phyloP scores from a whole-genome alignment of 352 stramenopile genomes.

The Plasmopara viticola region DNA sequence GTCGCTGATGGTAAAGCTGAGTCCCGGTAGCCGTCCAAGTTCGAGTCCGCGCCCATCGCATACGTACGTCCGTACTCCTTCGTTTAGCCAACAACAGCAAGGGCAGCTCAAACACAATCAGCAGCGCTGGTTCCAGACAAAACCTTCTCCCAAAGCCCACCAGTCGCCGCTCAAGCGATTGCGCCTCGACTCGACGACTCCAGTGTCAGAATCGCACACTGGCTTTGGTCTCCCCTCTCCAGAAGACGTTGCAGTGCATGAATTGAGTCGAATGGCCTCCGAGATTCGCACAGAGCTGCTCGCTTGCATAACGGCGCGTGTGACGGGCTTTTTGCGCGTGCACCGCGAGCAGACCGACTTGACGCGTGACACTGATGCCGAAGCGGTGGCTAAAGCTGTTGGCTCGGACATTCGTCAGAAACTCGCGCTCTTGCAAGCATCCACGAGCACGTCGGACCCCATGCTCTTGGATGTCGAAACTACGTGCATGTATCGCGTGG shows the following conservation, averaged over 20 bases:
- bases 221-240: slow-evolving; percentile 17
- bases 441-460: slow-evolving; percentile 14
- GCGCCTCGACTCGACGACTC: slow-evolving; percentile 19
- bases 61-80: slow-evolving; percentile 22
- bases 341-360: slow-evolving; percentile 29
- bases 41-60: slow-evolving; percentile 22
- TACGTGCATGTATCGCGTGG: slow-evolving; percentile 74
- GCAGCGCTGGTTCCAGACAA: slow-evolving; percentile 21
- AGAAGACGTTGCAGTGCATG: slow-evolving; percentile 50
- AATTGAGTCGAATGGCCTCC: slow-evolving; percentile 51
- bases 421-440: slow-evolving; percentile 40
- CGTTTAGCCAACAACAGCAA: slow-evolving; percentile 21
- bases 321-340: slow-evolving; percentile 57
- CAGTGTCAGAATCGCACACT: slow-evolving; percentile 7
- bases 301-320: slow-evolving; percentile 56
- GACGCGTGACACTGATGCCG: slow-evolving; percentile 26
- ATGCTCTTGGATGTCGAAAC: slow-evolving; percentile 51
- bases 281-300: slow-evolving; percentile 60
- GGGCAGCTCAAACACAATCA: slow-evolving; percentile 19
- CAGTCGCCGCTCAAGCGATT: slow-evolving; percentile 23
- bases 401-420: slow-evolving; percentile 59
- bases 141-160: slow-evolving; percentile 18
- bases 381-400: slow-evolving; percentile 44
- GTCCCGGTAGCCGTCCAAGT: slow-evolving; percentile 19
- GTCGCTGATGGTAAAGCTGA: slow-evolving; percentile 30